phyloP scores from a whole-genome alignment of 2,329 filamentous ascomycete species.

The Orbilia ellipsospora region DNA sequence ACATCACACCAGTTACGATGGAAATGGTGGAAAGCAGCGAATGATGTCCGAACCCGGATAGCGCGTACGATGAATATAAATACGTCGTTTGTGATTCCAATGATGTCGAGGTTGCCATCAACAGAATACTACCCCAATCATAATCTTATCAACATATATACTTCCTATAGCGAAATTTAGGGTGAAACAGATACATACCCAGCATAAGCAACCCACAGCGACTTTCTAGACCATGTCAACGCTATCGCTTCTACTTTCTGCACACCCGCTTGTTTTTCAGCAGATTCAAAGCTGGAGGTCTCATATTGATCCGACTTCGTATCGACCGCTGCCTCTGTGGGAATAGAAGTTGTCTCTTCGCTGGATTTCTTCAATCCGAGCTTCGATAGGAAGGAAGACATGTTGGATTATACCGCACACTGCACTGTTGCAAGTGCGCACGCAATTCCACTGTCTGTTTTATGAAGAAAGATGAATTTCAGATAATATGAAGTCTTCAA shows the following conservation, averaged over 20 bases:
- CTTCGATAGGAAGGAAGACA: constrained; percentile 33
- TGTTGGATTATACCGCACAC: background rate
- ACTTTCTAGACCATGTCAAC: constrained; percentile 65
- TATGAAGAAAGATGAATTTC: no score
- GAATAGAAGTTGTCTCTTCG: background rate
- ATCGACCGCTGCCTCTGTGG: background rate
- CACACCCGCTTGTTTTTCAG: constrained; percentile 64
- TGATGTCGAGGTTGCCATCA: constrained; percentile 75
- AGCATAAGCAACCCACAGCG: constrained; percentile 66
- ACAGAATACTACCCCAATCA: constrained; percentile 63
- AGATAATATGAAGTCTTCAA: no score
- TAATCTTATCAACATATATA: background rate
- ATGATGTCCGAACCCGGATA: constrained; percentile 73
- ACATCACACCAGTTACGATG: constrained; percentile 73
- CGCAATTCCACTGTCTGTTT: constrained; percentile 2
- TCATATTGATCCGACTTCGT: constrained; percentile 33
- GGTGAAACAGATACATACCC: constrained; percentile 55
- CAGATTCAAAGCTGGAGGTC: constrained; percentile 38
- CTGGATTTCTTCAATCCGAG: constrained; percentile 18
- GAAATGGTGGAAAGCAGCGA: constrained; percentile 74
- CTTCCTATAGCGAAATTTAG: no score
- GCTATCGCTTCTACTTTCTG: constrained; percentile 66
- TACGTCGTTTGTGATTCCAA: constrained; percentile 73
- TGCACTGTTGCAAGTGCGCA: constrained; percentile 6
- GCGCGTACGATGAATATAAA: constrained; percentile 73